phyloP scores from a whole-genome alignment of 352 stramenopile species.

The Globisporangium ultimum region DNA sequence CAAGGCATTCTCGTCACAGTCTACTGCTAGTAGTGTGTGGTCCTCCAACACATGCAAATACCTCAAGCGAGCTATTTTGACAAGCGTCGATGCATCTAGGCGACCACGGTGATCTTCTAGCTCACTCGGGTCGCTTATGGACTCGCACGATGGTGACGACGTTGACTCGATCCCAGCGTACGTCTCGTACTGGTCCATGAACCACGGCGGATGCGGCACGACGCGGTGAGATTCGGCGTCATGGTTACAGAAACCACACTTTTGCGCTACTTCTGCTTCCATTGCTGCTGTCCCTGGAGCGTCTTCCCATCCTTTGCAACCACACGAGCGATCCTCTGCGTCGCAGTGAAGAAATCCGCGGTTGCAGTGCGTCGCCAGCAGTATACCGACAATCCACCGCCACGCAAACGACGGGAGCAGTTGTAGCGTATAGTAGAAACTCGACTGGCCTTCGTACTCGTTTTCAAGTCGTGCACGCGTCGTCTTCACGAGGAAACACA shows the following conservation, averaged over 20 bases:
- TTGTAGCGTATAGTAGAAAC: slow-evolving; percentile 61
- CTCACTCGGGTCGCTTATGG: slow-evolving; percentile 4
- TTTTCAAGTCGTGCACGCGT: slow-evolving; percentile 35
- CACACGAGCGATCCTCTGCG: slow-evolving; percentile 23
- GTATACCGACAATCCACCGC: slow-evolving; percentile 29
- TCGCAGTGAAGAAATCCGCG: slow-evolving; percentile 57
- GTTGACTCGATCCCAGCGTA: slow-evolving; percentile 19
- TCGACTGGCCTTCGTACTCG: slow-evolving; percentile 60
- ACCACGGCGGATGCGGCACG: slow-evolving; percentile 62
- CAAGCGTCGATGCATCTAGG: slow-evolving; percentile 9
- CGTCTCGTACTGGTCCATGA: slow-evolving; percentile 67
- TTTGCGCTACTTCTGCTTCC: background rate
- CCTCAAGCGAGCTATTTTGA: slow-evolving; percentile 6
- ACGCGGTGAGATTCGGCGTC: slow-evolving; percentile 18
- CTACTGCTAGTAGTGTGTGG: background rate
- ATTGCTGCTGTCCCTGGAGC: background rate
- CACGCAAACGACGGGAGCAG: slow-evolving; percentile 40
- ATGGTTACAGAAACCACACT: slow-evolving; percentile 56
- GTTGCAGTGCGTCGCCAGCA: slow-evolving; percentile 23
- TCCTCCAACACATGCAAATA: slow-evolving; percentile 6
- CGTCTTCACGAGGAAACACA: slow-evolving; percentile 31
- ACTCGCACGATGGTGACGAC: background rate
- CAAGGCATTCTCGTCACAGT: background rate
- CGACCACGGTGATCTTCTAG: slow-evolving; percentile 21
- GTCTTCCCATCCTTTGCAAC: slow-evolving; percentile 63